Conservation (phyloP, 257 asterid genomes). For the Solanum medicagineum region DNA sequence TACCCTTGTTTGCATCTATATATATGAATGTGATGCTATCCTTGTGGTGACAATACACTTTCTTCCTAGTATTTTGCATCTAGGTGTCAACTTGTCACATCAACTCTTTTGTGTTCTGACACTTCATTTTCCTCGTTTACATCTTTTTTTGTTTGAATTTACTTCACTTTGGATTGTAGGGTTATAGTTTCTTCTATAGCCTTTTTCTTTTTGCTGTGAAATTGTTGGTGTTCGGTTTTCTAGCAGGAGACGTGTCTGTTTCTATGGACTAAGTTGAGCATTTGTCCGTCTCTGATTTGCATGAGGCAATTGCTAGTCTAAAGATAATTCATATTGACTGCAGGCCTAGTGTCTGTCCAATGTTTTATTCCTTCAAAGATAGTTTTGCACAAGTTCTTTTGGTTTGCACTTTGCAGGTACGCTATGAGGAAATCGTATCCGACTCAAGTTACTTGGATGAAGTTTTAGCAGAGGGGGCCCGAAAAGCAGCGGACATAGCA, state of each 20-base stretch:
- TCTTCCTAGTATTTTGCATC: neutral
- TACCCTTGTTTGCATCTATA: neutral
- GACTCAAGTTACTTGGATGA: slow-evolving; percentile 53
- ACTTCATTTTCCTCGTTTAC: neutral
- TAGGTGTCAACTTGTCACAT: neutral
- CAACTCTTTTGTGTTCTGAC: neutral
- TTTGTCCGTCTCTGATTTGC: neutral
- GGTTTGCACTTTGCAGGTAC: slow-evolving; percentile 29
- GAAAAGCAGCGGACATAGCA: slow-evolving; percentile 63
- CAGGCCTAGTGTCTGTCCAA: neutral
- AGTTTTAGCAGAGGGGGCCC: slow-evolving; percentile 73
- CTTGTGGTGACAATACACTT: neutral
- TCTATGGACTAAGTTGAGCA: neutral
- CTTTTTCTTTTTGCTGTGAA: neutral
- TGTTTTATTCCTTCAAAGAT: neutral
- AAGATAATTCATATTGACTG: neutral
- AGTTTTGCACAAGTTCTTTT: neutral
- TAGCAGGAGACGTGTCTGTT: neutral
- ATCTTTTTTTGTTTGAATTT: neutral
- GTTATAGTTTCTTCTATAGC: neutral
- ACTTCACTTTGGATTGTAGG: neutral
- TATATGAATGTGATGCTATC: neutral
- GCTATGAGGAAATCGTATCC: slow-evolving; percentile 60
- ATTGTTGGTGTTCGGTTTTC: neutral
- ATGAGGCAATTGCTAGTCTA: neutral